phyloP scores from a whole-genome alignment of 2,329 filamentous ascomycete species.

The Phaeoacremonium minimum region DNA sequence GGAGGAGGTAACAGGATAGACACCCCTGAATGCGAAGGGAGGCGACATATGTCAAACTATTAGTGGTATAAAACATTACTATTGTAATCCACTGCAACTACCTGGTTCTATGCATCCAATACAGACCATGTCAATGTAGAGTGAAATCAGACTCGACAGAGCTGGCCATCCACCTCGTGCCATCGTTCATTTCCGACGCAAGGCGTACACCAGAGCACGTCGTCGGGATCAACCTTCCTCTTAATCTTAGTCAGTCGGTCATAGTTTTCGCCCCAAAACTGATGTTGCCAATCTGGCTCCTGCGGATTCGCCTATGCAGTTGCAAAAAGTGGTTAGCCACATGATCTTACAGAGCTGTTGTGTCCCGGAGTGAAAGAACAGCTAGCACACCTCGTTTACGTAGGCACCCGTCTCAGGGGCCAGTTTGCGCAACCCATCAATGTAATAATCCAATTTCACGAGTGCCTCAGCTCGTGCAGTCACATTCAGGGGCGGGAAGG shows the following conservation, averaged over 20 bases:
- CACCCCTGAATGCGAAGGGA: too few species aligned
- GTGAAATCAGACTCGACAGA: conserved; percentile 14
- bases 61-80: too few species aligned
- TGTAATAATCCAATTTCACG: conserved; percentile 3
- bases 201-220: conserved; percentile 32
- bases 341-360: conserved; percentile 1
- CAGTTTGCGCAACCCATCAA: conserved; percentile 18
- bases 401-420: conserved; percentile 18
- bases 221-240: conserved; percentile 25
- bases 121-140: too few species aligned
- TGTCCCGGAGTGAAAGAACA: neutral
- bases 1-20: too few species aligned
- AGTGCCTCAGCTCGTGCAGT: conserved; percentile 8
- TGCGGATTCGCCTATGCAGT: conserved; percentile 8
- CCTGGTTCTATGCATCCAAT: too few species aligned
- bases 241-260: conserved; percentile 28
- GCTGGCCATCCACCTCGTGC: conserved; percentile 10
- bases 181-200: conserved; percentile 29
- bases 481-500: conserved; percentile 9
- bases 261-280: conserved; percentile 27
- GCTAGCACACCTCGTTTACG: conserved; percentile 17
- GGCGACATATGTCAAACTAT: too few species aligned
- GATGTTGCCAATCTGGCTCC: conserved; percentile 13
- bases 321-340: neutral
- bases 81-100: too few species aligned